Evolutionary conservation across 257 asterid genomes (phyloP), one percentile per base, ranked within the genome.

Genomic region (Linderniella brevidens): DNA sequence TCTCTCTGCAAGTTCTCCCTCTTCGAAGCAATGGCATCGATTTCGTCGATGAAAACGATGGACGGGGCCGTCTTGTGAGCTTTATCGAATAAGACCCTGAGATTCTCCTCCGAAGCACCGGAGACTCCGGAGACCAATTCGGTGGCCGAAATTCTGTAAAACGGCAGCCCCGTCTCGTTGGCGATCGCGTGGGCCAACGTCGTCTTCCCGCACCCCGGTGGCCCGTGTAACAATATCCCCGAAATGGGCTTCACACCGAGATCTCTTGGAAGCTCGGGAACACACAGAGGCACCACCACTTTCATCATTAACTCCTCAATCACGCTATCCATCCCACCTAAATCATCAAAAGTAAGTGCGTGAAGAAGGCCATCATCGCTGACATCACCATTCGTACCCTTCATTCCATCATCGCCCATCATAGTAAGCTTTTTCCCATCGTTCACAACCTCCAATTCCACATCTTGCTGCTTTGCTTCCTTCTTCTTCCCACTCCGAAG

Each of bases 141-240:
- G 25, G 98, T 76, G 46, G 98, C 95, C 48, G 92, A 84, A 43
- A 80, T 75, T 67, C 68, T 64, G 67, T 78, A 80, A 64, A 88
- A 88, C 14, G 94, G 84, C 11, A 73, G 76, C 5, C 93, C 72
- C 4, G 93, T 63, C 61, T 88, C 98, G 59, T 88, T 88, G 38
- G 98, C 98, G 67, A 88, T 80, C 42, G 98, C 98, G 45, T 74
- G 86, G 66, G 95, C 95, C 62, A 88, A 76, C 66, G 55, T 80
- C 5, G 97, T 84, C 65, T 88, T 88, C 58, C 98, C 98, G 67
- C 98, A 88, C 0, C 98, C 98, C 13, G 95, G 98, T 13, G 95
- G 98, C 5, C 98, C 98, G 10, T 84, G 83, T 19, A 88, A 64
- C 64, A 88, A 61, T 52, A 88, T 73, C 49, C 98, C 98, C 11